Evolutionary conservation across 2,329 filamentous ascomycete genomes (phyloP), one percentile per base, ranked within the genome.

Genomic region (Sarocladium oryzae): DNA sequence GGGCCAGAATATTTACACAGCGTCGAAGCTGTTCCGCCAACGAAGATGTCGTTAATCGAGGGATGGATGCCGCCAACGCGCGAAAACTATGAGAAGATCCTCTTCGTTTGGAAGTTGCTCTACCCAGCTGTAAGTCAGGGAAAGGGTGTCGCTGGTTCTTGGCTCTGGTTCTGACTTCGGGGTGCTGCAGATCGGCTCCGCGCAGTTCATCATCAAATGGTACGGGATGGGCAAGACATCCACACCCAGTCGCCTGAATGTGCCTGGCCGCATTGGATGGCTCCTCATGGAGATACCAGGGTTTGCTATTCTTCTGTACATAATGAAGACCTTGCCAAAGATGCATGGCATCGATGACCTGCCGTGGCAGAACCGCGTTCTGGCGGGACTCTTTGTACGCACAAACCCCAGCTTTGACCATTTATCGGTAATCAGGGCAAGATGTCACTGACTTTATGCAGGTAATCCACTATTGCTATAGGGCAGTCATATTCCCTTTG

Each of bases 201-300:
- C 81, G 20, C 90, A 96, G 81, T 95, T 86, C 85, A 53, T 84
- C 52, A 71, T 77, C n/a, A 78, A 81, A 51, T 96, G 82, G 78
- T 93, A 96, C 66, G 88, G 88, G 49, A 89, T 92, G 74, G 93
- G 93, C 66, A 97, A 97, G 70, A 96, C 91, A 2, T 95, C 89
- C 3, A 77, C 83, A 16, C 63, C 76, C 2, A 90, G 86, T 60
- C 71, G 71, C 11, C 74, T 93, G 64, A 99, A 99, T 69, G 68
- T 97, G n/a, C 88, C 91, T 2, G 93, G 93, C 55, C 88, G 88
- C 60, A 73, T 89, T 56, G 90, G 82, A 53, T 99, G 93, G 93
- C 77, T 87, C 52, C 79, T 84, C 2, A 96, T 96, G 89, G 93
- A 99, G 68, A 72, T 79, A 13, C 84, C 88, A 0, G 89, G 89